A percentile compares a stretch with the other conserved stretches of the same genome.
phyloP scores from a whole-genome alignment of 495 filamentous ascomycete genomes.

The Hypoxylon trugodes region DNA sequence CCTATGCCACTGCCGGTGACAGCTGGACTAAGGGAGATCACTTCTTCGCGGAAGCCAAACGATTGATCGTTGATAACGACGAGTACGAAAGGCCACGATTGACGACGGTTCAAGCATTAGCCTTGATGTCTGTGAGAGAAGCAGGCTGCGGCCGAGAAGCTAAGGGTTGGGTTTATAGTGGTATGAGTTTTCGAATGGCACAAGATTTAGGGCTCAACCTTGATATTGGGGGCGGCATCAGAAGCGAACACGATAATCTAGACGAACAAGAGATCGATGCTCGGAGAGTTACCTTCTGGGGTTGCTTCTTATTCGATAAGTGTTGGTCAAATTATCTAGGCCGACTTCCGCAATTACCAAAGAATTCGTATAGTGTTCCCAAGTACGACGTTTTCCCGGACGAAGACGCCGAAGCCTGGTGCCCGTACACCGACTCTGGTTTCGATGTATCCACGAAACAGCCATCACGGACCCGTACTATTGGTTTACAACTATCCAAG shows the following conservation, averaged over 20 bases:
- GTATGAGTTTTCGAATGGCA: constrained; percentile 99
- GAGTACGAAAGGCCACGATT: constrained; percentile 90
- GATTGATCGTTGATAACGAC: constrained; percentile 87
- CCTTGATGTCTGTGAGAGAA: constrained; percentile 95
- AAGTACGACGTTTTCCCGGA: constrained; percentile 91
- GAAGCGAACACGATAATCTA: constrained; percentile 63
- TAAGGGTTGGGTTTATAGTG: constrained; percentile 97
- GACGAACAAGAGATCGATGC: constrained; percentile 89
- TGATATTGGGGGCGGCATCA: constrained; percentile 72
- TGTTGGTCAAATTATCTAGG: constrained; percentile 99
- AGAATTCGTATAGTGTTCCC: constrained; percentile 78
- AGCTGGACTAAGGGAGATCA: constrained; percentile 92
- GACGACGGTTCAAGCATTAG: constrained; percentile 94
- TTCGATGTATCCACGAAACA: constrained; percentile 73
- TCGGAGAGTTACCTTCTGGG: constrained; percentile 93
- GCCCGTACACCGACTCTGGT: constrained; percentile 87
- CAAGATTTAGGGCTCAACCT: constrained; percentile 92
- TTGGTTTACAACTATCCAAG: constrained; percentile 81
- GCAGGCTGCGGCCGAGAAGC: constrained; percentile 95
- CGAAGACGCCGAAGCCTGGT: constrained; percentile 88
- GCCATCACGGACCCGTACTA: constrained; percentile 81
- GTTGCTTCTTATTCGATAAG: constrained; percentile 98
- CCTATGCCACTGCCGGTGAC: constrained; percentile 73
- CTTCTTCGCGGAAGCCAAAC: constrained; percentile 95
- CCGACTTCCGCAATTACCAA: constrained; percentile 85